phyloP scores from a whole-genome alignment of 2,329 filamentous ascomycete species.

The Aureobasidium vineae region DNA sequence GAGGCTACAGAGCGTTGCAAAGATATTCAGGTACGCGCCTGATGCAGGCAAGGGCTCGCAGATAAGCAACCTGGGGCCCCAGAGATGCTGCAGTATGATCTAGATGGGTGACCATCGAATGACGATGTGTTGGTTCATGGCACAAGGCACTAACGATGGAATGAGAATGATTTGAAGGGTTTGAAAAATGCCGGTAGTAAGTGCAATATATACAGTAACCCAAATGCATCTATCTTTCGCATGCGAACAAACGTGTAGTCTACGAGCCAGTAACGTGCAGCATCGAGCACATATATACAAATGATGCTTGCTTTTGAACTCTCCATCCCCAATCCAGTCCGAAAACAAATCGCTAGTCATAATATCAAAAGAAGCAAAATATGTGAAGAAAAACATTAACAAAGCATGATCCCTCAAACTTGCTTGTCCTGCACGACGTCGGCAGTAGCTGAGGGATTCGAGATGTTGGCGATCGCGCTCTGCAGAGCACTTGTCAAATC shows the following conservation, averaged over 20 bases:
- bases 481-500: slow-evolving; percentile 88
- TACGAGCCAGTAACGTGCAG: slow-evolving; percentile 1
- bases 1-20: not conserved
- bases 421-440: slow-evolving; percentile 19
- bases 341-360: slow-evolving; percentile 5
- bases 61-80: slow-evolving; percentile 7
- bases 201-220: not conserved
- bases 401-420: not conserved
- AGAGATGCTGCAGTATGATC: not conserved
- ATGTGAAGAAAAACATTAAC: not conserved
- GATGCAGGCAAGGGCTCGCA: not conserved
- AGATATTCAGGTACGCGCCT: not conserved
- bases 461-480: slow-evolving; percentile 75
- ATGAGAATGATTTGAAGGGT: not conserved
- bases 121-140: not conserved
- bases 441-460: not conserved
- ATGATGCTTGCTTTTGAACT: slow-evolving; percentile 12
- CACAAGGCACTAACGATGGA: not conserved
- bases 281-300: slow-evolving; percentile 18
- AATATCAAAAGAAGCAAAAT: not conserved
- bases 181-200: not conserved
- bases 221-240: not conserved
- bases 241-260: not conserved
- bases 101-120: not conserved
- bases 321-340: not conserved